Evolutionary conservation across 768 basidiomycete genomes (phyloP).

Genomic region (Russula dissimulans): DNA sequence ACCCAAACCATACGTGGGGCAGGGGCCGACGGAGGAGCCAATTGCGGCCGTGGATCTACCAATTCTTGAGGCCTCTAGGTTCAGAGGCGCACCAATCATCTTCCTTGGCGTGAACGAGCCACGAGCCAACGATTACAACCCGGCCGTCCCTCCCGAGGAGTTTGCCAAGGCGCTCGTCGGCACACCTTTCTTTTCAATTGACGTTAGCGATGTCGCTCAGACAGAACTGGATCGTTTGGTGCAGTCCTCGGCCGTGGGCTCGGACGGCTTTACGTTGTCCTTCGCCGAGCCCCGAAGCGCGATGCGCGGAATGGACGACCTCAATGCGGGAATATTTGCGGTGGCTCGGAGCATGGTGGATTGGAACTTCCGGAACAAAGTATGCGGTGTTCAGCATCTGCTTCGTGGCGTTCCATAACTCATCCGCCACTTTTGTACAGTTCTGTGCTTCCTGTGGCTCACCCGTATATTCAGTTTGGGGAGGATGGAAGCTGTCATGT

Average conservation of each 20-base stretch:
- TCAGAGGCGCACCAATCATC: conserved; percentile 52
- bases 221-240: conserved; percentile 35
- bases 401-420: background rate
- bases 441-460: conserved; percentile 88
- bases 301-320: conserved; percentile 45
- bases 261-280: conserved; percentile 33
- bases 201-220: conserved; percentile 48
- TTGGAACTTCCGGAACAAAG: conserved; percentile 90
- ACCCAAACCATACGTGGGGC: conserved; percentile 58
- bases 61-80: conserved; percentile 46
- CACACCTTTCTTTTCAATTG: conserved; percentile 79
- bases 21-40: conserved; percentile 43
- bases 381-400: conserved; percentile 22
- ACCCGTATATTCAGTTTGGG: conserved; percentile 79
- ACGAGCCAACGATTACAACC: conserved; percentile 32
- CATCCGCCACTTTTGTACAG: conserved; percentile 31
- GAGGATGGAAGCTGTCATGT: conserved; percentile 91
- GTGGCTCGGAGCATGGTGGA: conserved; percentile 76
- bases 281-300: conserved; percentile 62
- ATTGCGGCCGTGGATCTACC: conserved; percentile 22
- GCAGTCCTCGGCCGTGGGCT: conserved; percentile 29
- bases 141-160: conserved; percentile 48
- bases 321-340: conserved; percentile 70
- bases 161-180: conserved; percentile 59
- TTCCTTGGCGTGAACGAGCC: conserved; percentile 75